A percentile compares a stretch with the other conserved stretches of the same genome.
phyloP scores from a whole-genome alignment of 306 rosid species.

The Astragalus glycyphyllos region DNA sequence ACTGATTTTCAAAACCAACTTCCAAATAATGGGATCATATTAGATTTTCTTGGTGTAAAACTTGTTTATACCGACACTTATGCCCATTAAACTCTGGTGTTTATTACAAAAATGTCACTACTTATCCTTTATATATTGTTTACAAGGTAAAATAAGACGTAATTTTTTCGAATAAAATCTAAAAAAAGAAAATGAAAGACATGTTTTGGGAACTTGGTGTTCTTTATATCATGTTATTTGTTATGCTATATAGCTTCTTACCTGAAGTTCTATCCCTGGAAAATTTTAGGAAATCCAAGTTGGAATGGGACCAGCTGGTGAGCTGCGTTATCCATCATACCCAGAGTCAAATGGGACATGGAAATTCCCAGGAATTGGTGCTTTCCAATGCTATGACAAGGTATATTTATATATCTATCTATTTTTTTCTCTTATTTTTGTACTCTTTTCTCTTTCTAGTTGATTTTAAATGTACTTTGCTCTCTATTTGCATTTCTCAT shows the following conservation, averaged over 20 bases:
- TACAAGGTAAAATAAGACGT: no score
- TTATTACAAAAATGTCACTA: no score
- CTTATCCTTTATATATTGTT: no score
- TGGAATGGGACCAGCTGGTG: slow-evolving; percentile 99
- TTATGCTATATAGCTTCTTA: background rate
- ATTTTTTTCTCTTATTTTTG: background rate
- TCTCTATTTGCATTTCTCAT: slow-evolving; percentile 15
- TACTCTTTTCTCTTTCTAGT: background rate
- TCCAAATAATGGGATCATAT: no score
- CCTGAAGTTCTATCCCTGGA: slow-evolving; percentile 3
- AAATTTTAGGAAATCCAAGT: slow-evolving; percentile 90
- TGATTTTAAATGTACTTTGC: background rate
- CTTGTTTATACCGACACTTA: no score
- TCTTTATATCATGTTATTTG: background rate
- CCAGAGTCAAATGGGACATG: slow-evolving; percentile 94
- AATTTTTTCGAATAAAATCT: no score
- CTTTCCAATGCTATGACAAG: slow-evolving; percentile 97
- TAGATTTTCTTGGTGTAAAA: no score
- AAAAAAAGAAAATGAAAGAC: no score
- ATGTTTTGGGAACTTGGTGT: no score
- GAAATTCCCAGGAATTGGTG: slow-evolving; percentile 96
- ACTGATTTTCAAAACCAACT: no score
- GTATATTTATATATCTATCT: slow-evolving; percentile 38
- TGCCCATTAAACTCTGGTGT: no score
- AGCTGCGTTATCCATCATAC: slow-evolving; percentile 94